A percentile compares a stretch with the other conserved stretches of the same genome.
These are phyloP conservation scores for Aspergillus terreus DNA, from an alignment of 2,329 filamentous ascomycete genomes.

Conservation along the genomic window DNA sequence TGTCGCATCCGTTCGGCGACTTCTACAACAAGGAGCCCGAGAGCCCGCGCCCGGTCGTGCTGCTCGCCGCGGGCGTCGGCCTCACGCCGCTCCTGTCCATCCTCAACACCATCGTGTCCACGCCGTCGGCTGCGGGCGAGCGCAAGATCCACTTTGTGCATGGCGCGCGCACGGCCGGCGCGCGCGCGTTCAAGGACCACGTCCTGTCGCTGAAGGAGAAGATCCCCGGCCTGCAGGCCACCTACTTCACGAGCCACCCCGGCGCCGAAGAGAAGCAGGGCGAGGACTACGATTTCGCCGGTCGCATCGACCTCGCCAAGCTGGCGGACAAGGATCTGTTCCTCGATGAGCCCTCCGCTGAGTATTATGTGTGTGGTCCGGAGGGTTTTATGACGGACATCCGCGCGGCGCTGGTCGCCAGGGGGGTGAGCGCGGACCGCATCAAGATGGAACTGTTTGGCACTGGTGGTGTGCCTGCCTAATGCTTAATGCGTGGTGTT, in stretches of 20 bases:
- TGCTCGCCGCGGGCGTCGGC: slow-evolving; percentile 61
- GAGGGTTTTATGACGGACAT: slow-evolving; percentile 64
- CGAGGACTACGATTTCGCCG: slow-evolving; percentile 56
- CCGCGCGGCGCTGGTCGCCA: slow-evolving; percentile 49
- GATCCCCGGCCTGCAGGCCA: slow-evolving; percentile 48
- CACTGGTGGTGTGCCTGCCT: slow-evolving; percentile 45
- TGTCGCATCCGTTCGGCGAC: slow-evolving; percentile 65
- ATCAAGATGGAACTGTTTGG: slow-evolving; percentile 67
- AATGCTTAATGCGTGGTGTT: not conserved
- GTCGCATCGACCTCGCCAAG: slow-evolving; percentile 56
- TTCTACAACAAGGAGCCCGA: slow-evolving; percentile 47
- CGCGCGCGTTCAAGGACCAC: slow-evolving; percentile 52
- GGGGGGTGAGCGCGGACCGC: slow-evolving; percentile 56
- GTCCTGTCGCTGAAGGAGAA: slow-evolving; percentile 43
- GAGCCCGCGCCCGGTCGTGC: slow-evolving; percentile 51
- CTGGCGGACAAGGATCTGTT: slow-evolving; percentile 56
- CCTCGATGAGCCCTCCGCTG: slow-evolving; percentile 50
- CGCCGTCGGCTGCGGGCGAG: slow-evolving; percentile 38
- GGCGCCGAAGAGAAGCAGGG: slow-evolving; percentile 47
- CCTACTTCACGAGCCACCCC: slow-evolving; percentile 58
- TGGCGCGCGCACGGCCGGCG: slow-evolving; percentile 48
- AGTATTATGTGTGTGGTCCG: slow-evolving; percentile 72
- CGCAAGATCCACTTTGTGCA: slow-evolving; percentile 59
- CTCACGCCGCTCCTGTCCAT: slow-evolving; percentile 60
- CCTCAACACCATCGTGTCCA: slow-evolving; percentile 48